Conservation (phyloP, 2,329 filamentous ascomycete genomes). For the Graphium sp. region DNA sequence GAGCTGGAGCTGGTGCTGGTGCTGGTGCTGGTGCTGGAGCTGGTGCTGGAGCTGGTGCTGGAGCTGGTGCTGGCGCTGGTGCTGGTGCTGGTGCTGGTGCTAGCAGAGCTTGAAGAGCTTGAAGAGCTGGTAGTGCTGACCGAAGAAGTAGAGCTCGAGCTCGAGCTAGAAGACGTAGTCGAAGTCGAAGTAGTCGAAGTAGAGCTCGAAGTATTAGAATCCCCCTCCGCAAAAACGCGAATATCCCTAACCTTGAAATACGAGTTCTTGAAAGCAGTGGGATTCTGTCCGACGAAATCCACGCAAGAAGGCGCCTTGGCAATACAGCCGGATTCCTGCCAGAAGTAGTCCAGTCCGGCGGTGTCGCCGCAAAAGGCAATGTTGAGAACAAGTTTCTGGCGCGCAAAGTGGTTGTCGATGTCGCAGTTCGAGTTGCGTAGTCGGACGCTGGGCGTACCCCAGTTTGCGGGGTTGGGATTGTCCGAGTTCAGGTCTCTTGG, state of each 20-base stretch:
- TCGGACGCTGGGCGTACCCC: constrained; percentile 46
- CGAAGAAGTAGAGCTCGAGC: constrained; percentile 2
- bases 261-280: constrained; percentile 17
- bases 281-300: constrained; percentile 18
- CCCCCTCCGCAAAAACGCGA: constrained; percentile 13
- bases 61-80: no score
- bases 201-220: constrained; percentile 3
- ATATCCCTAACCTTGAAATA: constrained; percentile 28
- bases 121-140: constrained; percentile 3
- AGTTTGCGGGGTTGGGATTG: constrained; percentile 41
- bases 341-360: constrained; percentile 24
- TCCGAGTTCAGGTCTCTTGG: constrained; percentile 18
- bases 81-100: constrained; percentile 2
- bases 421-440: constrained; percentile 45
- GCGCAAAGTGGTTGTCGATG: constrained; percentile 42
- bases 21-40: no score
- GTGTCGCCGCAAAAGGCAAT: constrained; percentile 61
- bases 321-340: constrained; percentile 11
- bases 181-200: constrained; percentile 3
- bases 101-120: constrained; percentile 1
- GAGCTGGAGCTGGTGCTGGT: no score
- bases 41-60: no score
- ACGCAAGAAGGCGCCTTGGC: constrained; percentile 13
- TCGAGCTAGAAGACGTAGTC: constrained; percentile 1
- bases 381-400: constrained; percentile 59